phyloP scores from a whole-genome alignment of 2,329 filamentous ascomycete species.

The Monilinia vaccinii-corymbosi region DNA sequence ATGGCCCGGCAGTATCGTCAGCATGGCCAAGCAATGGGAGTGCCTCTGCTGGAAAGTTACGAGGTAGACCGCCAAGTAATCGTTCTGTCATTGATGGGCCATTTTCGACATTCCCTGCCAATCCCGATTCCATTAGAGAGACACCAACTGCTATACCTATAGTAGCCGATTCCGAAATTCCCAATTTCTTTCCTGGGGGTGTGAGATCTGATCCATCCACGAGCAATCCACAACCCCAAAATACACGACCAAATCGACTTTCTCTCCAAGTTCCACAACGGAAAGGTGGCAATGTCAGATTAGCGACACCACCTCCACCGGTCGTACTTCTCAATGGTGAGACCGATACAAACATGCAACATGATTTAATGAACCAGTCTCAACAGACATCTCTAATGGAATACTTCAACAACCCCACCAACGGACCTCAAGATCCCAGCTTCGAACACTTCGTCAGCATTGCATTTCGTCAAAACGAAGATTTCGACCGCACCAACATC shows the following conservation, averaged over 20 bases:
- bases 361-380: slow-evolving; percentile 15
- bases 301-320: slow-evolving; percentile 46
- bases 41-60: slow-evolving; percentile 57
- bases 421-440: slow-evolving; percentile 15
- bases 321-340: slow-evolving; percentile 41
- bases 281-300: slow-evolving; percentile 48
- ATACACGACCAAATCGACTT: slow-evolving; percentile 39
- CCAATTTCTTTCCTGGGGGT: slow-evolving; percentile 28
- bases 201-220: slow-evolving; percentile 13
- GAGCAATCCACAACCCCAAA: slow-evolving; percentile 16
- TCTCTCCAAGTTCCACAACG: slow-evolving; percentile 56
- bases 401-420: slow-evolving; percentile 21
- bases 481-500: slow-evolving; percentile 40
- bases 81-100: slow-evolving; percentile 56
- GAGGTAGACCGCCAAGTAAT: slow-evolving; percentile 72
- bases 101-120: slow-evolving; percentile 60
- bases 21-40: slow-evolving; percentile 68
- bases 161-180: slow-evolving; percentile 33
- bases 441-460: slow-evolving; percentile 24
- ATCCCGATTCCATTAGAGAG: slow-evolving; percentile 39
- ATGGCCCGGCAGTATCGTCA: slow-evolving; percentile 82
- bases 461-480: slow-evolving; percentile 25
- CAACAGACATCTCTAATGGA: slow-evolving; percentile 24
- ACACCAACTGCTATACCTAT: slow-evolving; percentile 36
- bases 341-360: slow-evolving; percentile 26